Evolutionary conservation across 768 basidiomycete species (phyloP).

Genomic region (Lactarius indigo): DNA sequence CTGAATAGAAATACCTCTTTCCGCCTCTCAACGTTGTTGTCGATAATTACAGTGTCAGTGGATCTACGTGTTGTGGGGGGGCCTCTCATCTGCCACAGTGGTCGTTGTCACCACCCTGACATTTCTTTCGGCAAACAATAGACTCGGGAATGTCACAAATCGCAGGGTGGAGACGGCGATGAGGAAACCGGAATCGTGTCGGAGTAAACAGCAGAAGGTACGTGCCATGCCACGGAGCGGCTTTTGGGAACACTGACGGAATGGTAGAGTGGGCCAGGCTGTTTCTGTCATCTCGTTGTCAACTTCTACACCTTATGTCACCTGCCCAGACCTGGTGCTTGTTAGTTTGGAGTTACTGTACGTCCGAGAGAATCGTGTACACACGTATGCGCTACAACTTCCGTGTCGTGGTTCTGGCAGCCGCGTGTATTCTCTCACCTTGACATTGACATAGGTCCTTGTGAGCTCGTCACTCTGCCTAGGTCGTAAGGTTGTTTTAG

Average conservation of each 20-base stretch:
- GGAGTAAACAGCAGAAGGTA: constrained; percentile 82
- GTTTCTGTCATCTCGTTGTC: constrained; percentile 77
- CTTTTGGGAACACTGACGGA: background rate
- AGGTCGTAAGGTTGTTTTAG: constrained; percentile 58
- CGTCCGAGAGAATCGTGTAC: constrained; percentile 73
- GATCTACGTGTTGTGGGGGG: constrained; percentile 81
- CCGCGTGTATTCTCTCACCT: constrained; percentile 67
- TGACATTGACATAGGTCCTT: constrained; percentile 38
- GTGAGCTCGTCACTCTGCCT: constrained; percentile 58
- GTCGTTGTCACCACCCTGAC: constrained; percentile 83
- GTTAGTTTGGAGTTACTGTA: constrained; percentile 88
- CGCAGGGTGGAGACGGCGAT: constrained; percentile 75
- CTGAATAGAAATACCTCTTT: constrained; percentile 55
- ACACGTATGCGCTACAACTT: constrained; percentile 83
- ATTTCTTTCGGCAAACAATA: constrained; percentile 74
- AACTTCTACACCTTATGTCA: constrained; percentile 70
- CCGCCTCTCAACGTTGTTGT: background rate
- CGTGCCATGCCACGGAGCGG: constrained; percentile 25
- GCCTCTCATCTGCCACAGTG: constrained; percentile 83
- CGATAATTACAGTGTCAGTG: constrained; percentile 44
- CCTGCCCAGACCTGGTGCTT: constrained; percentile 71
- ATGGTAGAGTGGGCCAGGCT: constrained; percentile 80
- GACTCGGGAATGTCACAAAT: constrained; percentile 53
- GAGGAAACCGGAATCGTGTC: constrained; percentile 77
- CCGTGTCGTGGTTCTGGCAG: constrained; percentile 81